These are phyloP conservation scores for Dactylellina haptotyla DNA, from an alignment of 2,329 filamentous ascomycete species.

Conservation along the genomic window DNA sequence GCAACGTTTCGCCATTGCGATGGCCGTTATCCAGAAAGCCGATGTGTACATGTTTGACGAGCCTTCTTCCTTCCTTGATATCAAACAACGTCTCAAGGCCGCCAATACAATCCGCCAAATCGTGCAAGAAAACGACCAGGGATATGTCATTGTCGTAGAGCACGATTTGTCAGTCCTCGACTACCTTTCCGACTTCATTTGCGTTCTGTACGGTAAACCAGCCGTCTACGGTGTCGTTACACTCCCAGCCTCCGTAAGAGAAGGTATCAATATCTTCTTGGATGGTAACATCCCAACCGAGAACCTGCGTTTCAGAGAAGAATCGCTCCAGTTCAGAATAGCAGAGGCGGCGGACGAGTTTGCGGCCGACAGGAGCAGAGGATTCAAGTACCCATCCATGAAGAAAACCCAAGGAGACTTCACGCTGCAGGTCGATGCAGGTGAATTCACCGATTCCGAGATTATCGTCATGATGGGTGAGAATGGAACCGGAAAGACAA, in stretches of 20 bases:
- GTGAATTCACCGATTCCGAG: conserved; percentile 95
- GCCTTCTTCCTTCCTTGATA: conserved; percentile 98
- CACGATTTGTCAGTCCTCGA: conserved; percentile 98
- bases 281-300: conserved; percentile 98
- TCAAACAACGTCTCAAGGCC: conserved; percentile 96
- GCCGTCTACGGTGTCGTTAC: conserved; percentile 98
- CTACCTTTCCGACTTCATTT: conserved; percentile 98
- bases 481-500: conserved; percentile 99
- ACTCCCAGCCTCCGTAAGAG: conserved; percentile 91
- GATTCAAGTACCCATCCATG: conserved; percentile 89
- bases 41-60: conserved; percentile 99
- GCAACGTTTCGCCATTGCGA: conserved; percentile 96
- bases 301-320: conserved; percentile 97
- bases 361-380: conserved; percentile 81
- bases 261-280: conserved; percentile 99
- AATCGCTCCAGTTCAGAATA: conserved; percentile 94
- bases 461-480: conserved; percentile 99
- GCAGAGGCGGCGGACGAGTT: conserved; percentile 90
- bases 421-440: conserved; percentile 80
- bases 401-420: conserved; percentile 92
- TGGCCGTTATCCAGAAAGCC: conserved; percentile 93
- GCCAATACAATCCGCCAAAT: conserved; percentile 92
- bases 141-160: conserved; percentile 96
- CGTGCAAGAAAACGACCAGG: conserved; percentile 77
- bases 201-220: conserved; percentile 93